These are phyloP conservation scores for Fusarium pilosicola DNA, from an alignment of 2,329 filamentous ascomycete genomes.

Conservation along the genomic window DNA sequence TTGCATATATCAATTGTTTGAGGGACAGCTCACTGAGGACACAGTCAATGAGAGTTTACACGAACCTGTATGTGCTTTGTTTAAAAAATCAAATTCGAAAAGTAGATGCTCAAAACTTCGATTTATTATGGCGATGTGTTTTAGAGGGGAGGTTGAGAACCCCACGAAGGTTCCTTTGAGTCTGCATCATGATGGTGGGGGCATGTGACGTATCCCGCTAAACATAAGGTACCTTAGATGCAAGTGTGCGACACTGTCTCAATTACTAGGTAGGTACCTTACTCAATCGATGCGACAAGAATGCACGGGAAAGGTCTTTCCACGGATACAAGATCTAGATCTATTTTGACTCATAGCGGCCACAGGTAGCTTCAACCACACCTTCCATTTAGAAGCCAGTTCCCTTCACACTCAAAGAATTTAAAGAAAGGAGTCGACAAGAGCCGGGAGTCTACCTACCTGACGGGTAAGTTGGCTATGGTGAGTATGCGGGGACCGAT, in stretches of 20 bases:
- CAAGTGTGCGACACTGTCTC: not conserved
- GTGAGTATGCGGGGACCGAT: not conserved
- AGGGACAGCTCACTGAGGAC: not conserved
- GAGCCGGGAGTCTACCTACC: not conserved
- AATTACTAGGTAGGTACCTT: too few species aligned
- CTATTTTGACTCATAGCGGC: not conserved
- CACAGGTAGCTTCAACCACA: not conserved
- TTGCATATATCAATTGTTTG: not conserved
- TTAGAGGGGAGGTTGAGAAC: not conserved
- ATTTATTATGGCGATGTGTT: not conserved
- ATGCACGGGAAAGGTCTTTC: not conserved
- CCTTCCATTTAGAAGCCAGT: not conserved
- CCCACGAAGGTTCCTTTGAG: not conserved
- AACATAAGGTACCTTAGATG: not conserved
- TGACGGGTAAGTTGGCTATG: not conserved
- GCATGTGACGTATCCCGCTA: conserved; percentile 21
- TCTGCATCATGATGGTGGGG: conserved; percentile 23
- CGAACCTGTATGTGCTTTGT: not conserved
- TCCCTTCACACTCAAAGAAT: not conserved
- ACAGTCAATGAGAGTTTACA: not conserved
- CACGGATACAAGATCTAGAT: not conserved
- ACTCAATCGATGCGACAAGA: not conserved
- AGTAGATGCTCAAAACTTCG: not conserved
- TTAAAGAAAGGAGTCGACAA: not conserved
- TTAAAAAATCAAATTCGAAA: not conserved